phyloP scores from a whole-genome alignment of 345 rosid species.

The Dipteronia sinensis region DNA sequence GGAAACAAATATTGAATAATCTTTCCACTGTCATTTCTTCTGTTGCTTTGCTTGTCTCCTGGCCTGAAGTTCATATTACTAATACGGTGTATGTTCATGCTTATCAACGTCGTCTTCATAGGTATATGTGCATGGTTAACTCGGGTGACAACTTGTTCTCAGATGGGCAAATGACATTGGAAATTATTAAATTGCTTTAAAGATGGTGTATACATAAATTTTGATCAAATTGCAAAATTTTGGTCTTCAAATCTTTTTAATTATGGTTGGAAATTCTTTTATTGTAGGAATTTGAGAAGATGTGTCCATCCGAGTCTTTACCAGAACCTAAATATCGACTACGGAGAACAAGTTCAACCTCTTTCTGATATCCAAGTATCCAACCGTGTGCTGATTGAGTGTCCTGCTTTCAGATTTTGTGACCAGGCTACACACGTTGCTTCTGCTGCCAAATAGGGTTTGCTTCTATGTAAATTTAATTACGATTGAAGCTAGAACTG shows the following conservation, averaged over 20 bases:
- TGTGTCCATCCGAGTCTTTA: constrained; percentile 22
- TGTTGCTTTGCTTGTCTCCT: neutral
- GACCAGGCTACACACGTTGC: neutral
- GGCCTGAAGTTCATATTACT: neutral
- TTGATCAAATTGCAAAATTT: neutral
- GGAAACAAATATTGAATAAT: neutral
- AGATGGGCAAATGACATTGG: neutral
- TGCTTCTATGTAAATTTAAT: constrained; percentile 27
- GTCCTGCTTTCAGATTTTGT: constrained; percentile 15
- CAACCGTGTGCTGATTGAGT: neutral
- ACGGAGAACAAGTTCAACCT: constrained; percentile 58
- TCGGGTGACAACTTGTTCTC: neutral
- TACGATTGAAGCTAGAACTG: constrained; percentile 2
- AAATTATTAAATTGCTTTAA: neutral
- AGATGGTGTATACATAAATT: neutral
- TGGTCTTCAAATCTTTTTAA: neutral
- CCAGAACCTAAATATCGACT: constrained; percentile 47
- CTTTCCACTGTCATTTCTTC: neutral
- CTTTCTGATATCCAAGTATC: constrained; percentile 31
- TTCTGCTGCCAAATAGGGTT: constrained; percentile 2
- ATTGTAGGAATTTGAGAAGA: constrained; percentile 51
- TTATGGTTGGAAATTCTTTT: neutral
- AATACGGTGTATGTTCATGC: neutral
- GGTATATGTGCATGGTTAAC: neutral
- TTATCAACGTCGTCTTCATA: neutral